Base-by-base conservation (phyloP, 148 eudicot genomes). In the Chenopodium formosanum region DNA sequence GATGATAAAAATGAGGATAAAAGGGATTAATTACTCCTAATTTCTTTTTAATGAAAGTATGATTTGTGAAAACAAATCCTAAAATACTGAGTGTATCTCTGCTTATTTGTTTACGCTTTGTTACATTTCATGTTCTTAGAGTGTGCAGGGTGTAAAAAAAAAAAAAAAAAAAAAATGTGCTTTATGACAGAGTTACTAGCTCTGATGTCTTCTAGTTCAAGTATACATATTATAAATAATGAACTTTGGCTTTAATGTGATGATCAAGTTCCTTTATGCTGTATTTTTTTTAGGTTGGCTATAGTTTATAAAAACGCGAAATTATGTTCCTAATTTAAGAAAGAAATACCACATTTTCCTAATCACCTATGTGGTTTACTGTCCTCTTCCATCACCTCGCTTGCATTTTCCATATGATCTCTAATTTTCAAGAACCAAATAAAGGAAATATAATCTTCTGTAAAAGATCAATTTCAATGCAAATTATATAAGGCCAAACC, bases 1-100 rank as follows among this genome's bases (percentile, higher is more conserved):
- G 83, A 76, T 32, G 79, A 85, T n/a, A 82, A 78, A 23, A 82
- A 85, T 78, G 85, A 84, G 2, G 74, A 76, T 9, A 65, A 47
- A 80, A 11, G 6, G 32, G 8, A 25, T 17, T 0, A 3, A 9
- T 56, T 12, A 11, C 25, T 65, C 53, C 47, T 52, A 25, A 4
- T 53, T 58, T 34, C 31, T 79, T 48, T 60, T 23, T 20, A 25
- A 53, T 37, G 29, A 11, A 40, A 52, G 66, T 50, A n/a, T 47
- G 47, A 68, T 27, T 3, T 20, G 40, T 69, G 27, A 16, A 34
- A 66, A 62, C 0, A 9, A 58, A 58, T 4, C 14, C 14, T 14
- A 58, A 66, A 78, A 44, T 9, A 31, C 0, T 4, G 29, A 4
- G 20, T 65, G 2, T 40, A 25, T 78, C 46, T 78, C 71, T 63